Base-by-base conservation (phyloP, 2,329 filamentous ascomycete genomes). In the Alternaria burnsii region DNA sequence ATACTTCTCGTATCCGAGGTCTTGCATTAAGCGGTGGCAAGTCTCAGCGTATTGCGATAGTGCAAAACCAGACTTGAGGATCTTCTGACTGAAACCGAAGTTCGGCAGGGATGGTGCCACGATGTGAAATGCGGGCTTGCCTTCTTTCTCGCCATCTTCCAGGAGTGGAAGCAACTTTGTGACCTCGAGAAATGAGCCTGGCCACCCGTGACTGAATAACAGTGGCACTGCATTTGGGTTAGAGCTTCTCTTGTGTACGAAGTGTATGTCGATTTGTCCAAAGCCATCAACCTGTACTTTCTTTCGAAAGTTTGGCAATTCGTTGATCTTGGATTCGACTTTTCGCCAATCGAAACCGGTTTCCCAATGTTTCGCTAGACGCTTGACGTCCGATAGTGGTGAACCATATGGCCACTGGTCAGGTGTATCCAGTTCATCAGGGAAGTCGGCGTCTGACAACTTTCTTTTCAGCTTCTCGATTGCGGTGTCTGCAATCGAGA, bases 191-290 rank as follows among this genome's bases (percentile, higher is more conserved):
- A 91, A 91, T 64, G 85, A 89, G 1, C 90, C 90, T 0, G 90
- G 90, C 86, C 87, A 91, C 14, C 89, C 88, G 71, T 91, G 89
- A n/a, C 83, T 81, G 72, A 92, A 91, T 1, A 92, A 73, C 30
- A 92, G 71, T 0, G 90, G 89, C 42, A 92, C 86, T 2, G 87
- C 87, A 20, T 81, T 80, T 1, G 82, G 66, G 2, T 79, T 79
- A 2, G 76, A 71, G 66, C 84, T 87, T 53, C 76, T 81, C 65
- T 89, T 82, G 70, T 90, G 86, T 2, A 91, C 74, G 71, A 89
- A 90, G 76, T 92, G 89, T 4, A 91, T 80, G 34, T 88, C 81
- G 50, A 91, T 71, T 0, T 82, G 78, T 2, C 82, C 87, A 66
- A 89, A 90, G 0, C 85, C 87, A 11, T 87, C 82, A 0, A 90